Percentiles rank a stretch among this genome's conserved stretches.
These are phyloP conservation scores for Solanum bulbocastanum DNA, from an alignment of 257 asterid species.

Conservation along the genomic window DNA sequence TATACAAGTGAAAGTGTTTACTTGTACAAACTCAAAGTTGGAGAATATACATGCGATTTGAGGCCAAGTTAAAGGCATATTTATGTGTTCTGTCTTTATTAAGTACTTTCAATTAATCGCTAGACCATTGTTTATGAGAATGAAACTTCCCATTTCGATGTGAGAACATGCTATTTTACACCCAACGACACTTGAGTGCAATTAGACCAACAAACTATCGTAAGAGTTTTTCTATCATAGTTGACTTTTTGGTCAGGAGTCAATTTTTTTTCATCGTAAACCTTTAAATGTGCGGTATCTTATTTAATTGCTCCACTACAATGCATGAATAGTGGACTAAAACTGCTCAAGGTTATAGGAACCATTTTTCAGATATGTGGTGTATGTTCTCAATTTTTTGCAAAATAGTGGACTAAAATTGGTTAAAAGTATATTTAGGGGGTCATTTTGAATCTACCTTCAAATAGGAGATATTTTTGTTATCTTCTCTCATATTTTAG, in stretches of 20 bases:
- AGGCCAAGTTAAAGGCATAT: not conserved
- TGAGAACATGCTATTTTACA: not conserved
- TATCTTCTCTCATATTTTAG: no score
- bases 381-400: not conserved
- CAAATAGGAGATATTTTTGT: not conserved
- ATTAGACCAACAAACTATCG: no score
- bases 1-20: no score
- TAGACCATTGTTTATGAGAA: not conserved
- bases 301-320: no score
- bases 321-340: no score
- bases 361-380: not conserved
- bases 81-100: not conserved
- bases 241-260: no score
- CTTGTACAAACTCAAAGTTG: fast-evolving
- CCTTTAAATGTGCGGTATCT: no score
- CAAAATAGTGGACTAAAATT: not conserved
- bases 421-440: no score
- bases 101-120: not conserved
- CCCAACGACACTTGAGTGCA: no score
- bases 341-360: not conserved
- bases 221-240: no score
- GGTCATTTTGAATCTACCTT: not conserved
- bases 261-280: no score
- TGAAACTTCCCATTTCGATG: no score
- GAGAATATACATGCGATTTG: not conserved